Evolutionary conservation across 371 early-diverging fungal genomes (phyloP), one percentile per base, ranked within the genome.

Genomic region (Encephalitozoon hellem): DNA sequence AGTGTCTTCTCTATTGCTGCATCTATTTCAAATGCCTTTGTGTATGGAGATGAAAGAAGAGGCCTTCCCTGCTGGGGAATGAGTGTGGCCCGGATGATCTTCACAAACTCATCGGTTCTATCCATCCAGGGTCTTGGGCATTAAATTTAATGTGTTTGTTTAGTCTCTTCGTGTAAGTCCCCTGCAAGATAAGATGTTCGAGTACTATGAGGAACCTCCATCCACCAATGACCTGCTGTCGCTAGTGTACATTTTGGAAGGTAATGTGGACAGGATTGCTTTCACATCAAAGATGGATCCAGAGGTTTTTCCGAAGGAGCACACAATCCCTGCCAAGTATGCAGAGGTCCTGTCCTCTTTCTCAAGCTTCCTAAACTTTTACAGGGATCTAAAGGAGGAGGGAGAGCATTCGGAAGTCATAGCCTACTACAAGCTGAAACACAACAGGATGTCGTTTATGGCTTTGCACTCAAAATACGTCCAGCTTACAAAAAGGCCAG

Each of bases 71-170:
- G 69, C 43, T 84, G 84, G n/a, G 76, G 77, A 51, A 78, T 70
- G 23, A 43, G 54, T 41, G 82, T 74, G 9, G 80, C n/a, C 64
- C 55, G 54, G 21, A 77, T 74, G 45, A 84, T 71, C 32, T 34
- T 72, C 32, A 23, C 11, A 54, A 76, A 82, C 64, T 84, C 84
- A 39, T 54, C 76, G 72, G 82, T 82, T 75, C 84, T 77, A 38
- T 84, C 80, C 82, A 84, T 84, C 54, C 54, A 69, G 26, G 43
- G 39, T 34, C n/a, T 21, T 21, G 0, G 15, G 9, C 34, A 34
- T 15, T 9, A 59, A 59, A 34, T 59, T 34, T 59, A 59, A 30
- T 59, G 59, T 30, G 8, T 59, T 59, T 59, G 59, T 59, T 59
- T 59, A 59, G 34, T 28, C 34, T 32, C 8, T 11, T 15, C 3